Base-by-base conservation (phyloP, 148 eudicot species). In the Chenopodium album region DNA sequence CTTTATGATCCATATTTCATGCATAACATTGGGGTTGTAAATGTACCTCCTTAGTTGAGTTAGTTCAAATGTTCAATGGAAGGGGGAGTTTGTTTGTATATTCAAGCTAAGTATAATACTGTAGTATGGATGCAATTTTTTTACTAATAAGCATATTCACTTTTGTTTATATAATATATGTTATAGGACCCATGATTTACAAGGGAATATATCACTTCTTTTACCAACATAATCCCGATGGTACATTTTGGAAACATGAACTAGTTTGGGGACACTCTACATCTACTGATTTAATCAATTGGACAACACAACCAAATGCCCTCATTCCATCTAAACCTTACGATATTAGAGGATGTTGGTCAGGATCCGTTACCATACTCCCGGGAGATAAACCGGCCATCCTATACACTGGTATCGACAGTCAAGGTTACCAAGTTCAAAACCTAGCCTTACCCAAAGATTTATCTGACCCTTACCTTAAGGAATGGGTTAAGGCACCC, bases 241-340 rank as follows among this genome's bases (percentile, higher is more conserved):
- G 87, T 14, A 59, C 44, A 41, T 41, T 54, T 11, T 91, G 89
- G 91, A 83, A 85, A 37, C 75, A 50, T 1, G 56, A 73, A 66
- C 85, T 89, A 63, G 73, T 79, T 29, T 91, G 94, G 94, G 92
- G 87, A n/a, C 94, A 91, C 79, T 88, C 92, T 0, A 75, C 89
- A 46, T 91, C 94, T 41, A 77, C 85, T 19, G 90, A 91, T 78
- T 82, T 91, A 0, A 75, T 91, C 80, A 86, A 91, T 41, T 91
- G 92, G 92, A 81, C 82, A 16, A 87, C 83, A 73, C 92, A 85
- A 31, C 87, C 85, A 11, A 66, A n/a, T n/a, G 91, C 91, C 19
- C 82, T 91, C 4, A 11, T 50, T 28, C 91, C 91, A 2, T 75
- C 87, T 0, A 60, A 75, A 2, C 87, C 88, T 2, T 90, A 73